phyloP scores from a whole-genome alignment of 1,284 basidiomycete species.

The Cutaneotrichosporon mucoides region DNA sequence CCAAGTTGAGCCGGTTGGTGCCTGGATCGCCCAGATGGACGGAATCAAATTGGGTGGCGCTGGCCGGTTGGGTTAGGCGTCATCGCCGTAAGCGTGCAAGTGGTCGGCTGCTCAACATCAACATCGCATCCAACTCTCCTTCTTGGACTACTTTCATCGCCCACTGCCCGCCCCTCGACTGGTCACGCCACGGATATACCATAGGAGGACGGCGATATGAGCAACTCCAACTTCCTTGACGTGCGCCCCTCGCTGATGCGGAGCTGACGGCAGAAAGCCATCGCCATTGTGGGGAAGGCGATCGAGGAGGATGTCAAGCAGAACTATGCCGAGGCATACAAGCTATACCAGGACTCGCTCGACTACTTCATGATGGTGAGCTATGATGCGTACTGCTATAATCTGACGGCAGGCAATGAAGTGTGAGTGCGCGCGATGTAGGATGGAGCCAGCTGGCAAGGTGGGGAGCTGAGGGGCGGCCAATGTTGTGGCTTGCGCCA shows the following conservation, averaged over 20 bases:
- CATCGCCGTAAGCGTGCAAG: too few species aligned
- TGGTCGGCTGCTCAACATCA: background rate
- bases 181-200: too few species aligned
- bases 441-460: background rate
- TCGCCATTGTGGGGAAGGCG: conserved; percentile 89
- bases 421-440: conserved; percentile 54
- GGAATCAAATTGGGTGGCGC: conserved; percentile 4
- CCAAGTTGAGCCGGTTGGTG: background rate
- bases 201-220: conserved; percentile 28
- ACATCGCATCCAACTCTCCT: background rate
- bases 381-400: background rate
- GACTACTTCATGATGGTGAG: conserved; percentile 94
- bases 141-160: background rate
- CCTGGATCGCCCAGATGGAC: background rate
- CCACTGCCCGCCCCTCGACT: background rate
- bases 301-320: conserved; percentile 93
- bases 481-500: too few species aligned
- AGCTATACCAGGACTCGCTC: conserved; percentile 87
- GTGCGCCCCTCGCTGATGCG: conserved; percentile 35
- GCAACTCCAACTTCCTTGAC: conserved; percentile 55
- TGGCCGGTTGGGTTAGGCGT: too few species aligned
- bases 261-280: conserved; percentile 66
- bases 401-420: conserved; percentile 53
- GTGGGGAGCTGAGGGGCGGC: too few species aligned
- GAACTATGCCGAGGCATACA: conserved; percentile 90